Conservation (phyloP, 2,329 filamentous ascomycete genomes). For the Trichoderma lentiforme region DNA sequence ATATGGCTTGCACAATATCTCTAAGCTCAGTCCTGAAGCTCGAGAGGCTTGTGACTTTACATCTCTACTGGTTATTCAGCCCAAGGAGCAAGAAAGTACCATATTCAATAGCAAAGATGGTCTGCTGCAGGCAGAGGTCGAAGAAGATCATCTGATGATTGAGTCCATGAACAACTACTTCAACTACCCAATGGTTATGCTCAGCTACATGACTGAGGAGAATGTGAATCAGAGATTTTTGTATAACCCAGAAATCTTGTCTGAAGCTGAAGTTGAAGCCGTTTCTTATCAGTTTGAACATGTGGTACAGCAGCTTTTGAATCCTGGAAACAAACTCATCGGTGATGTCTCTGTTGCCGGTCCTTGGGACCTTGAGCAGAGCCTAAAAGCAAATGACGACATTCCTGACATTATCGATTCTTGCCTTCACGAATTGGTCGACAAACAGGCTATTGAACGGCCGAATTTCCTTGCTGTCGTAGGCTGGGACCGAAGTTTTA, state of each 20-base stretch:
- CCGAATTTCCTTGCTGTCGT: conserved; percentile 11
- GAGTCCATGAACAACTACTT: conserved; percentile 19
- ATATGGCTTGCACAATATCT: conserved; percentile 24
- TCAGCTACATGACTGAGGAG: conserved; percentile 9
- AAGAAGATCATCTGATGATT: background rate
- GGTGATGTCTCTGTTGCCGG: conserved; percentile 3
- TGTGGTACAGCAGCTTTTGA: conserved; percentile 20
- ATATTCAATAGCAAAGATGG: background rate
- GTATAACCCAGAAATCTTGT: conserved; percentile 15
- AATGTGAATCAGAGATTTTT: conserved; percentile 4
- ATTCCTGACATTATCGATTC: conserved; percentile 5
- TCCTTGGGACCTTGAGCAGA: conserved; percentile 11
- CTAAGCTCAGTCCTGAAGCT: conserved; percentile 20
- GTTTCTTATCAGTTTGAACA: conserved; percentile 20
- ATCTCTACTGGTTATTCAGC: conserved; percentile 10
- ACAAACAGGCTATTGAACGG: background rate
- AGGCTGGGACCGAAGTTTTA: conserved; percentile 20
- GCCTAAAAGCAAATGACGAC: background rate
- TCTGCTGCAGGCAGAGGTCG: background rate
- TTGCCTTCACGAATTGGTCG: conserved; percentile 17
- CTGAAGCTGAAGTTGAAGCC: conserved; percentile 11
- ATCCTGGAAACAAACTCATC: background rate
- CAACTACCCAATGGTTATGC: conserved; percentile 21
- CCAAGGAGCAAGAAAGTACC: background rate
- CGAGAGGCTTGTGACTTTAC: conserved; percentile 14